Evolutionary conservation across 2,329 filamentous ascomycete genomes (phyloP), one percentile per base, ranked within the genome.

Genomic region (Chrysoporthe cubensis): DNA sequence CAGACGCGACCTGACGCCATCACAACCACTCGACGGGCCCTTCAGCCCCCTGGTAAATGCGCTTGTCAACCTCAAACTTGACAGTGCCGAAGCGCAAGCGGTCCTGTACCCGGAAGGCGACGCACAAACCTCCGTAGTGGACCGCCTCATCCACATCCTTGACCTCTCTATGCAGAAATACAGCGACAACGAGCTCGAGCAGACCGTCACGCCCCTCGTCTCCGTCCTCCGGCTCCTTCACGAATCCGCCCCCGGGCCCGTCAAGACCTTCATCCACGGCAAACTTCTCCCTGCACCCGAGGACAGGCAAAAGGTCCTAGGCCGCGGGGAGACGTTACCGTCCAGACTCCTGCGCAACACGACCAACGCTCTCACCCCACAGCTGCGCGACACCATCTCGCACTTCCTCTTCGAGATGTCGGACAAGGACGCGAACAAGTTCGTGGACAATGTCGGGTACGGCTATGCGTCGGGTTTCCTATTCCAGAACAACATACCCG

Each of bases 381-480:
- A 90, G 50, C 81, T 97, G 3, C 88, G 93, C 21, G 88, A 91
- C 59, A 87, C 88, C 21, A 90, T 97, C 64, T 92, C 91, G 0
- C 85, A 90, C 42, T 83, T 99, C 34, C 86, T 97, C 70, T 99
- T 96, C 76, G 91, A 96, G 71, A 84, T 98, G 40, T 97, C 94
- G 0, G 91, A 90, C 71, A 91, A 90, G 73, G 90, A 97, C 73
- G 87, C 94, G 0, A 86, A 85, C 18, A 91, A 85, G 42, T 96
- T 97, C 74, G 91, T 98, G 0, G 86, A 92, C 63, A 97, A 97
- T 72, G 92, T 99, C 14, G 96, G 96, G 0, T 99, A 97, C 76
- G 96, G 96, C 0, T 97, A 92, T 75, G 96, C 96, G 0, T 92
- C 94, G 0, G 96, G 96, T 0, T 97, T 96, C 76, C 82, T 99